A percentile compares a stretch with the other conserved stretches of the same genome.
Evolutionary conservation across 805 yeast species (phyloP).

Genomic region (Saccharomycopsis sp.): DNA sequence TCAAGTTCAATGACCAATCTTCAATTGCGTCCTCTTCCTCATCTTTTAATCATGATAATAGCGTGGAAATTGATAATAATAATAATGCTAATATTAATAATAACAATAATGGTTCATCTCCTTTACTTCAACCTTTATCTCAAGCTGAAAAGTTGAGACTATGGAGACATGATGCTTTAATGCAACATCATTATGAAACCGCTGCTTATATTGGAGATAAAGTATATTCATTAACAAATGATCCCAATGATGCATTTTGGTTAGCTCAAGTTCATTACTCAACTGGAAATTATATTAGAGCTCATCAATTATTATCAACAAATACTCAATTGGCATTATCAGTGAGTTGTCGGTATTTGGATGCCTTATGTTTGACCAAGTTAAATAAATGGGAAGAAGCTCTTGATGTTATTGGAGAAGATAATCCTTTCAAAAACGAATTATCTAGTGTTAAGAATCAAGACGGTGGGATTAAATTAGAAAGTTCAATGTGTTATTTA

Average conservation of each 20-base stretch:
- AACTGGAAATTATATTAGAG: slow-evolving; percentile 69
- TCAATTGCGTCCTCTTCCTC: slow-evolving; percentile 4
- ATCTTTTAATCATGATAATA: slow-evolving; percentile 8
- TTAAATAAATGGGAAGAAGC: slow-evolving; percentile 83
- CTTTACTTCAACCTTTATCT: slow-evolving; percentile 36
- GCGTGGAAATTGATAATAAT: not conserved
- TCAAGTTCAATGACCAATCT: slow-evolving; percentile 11
- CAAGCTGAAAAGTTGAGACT: slow-evolving; percentile 78
- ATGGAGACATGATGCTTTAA: slow-evolving; percentile 89
- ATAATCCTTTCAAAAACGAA: slow-evolving; percentile 49
- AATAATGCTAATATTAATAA: too few species aligned
- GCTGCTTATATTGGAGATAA: slow-evolving; percentile 92
- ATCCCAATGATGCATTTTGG: slow-evolving; percentile 94
- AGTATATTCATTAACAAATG: slow-evolving; percentile 70
- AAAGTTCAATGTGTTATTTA: slow-evolving; percentile 76
- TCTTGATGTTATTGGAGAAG: slow-evolving; percentile 71
- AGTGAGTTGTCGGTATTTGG: slow-evolving; percentile 71
- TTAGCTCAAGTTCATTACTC: slow-evolving; percentile 80
- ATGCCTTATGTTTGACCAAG: slow-evolving; percentile 63
- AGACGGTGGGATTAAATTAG: slow-evolving; percentile 82
- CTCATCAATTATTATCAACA: slow-evolving; percentile 56
- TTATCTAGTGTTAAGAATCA: slow-evolving; percentile 33
- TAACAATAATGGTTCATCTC: slow-evolving; percentile 1
- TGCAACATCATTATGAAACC: slow-evolving; percentile 84
- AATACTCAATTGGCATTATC: slow-evolving; percentile 41